Conservation (phyloP, 768 basidiomycete genomes). For the Guyanaporus albipodus region DNA sequence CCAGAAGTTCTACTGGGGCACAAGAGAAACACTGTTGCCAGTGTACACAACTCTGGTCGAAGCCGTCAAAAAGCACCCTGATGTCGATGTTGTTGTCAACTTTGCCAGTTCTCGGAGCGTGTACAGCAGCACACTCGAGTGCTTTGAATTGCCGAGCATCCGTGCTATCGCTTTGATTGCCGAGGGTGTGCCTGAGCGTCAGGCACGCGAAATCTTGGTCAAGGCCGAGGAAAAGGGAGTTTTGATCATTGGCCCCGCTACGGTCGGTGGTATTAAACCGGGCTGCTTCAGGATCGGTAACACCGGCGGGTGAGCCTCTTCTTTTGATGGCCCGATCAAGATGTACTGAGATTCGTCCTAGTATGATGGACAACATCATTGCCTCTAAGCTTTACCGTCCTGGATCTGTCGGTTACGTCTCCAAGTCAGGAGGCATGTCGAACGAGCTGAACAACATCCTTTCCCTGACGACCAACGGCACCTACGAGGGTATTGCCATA, state of each 20-base stretch:
- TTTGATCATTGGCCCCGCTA: constrained; percentile 94
- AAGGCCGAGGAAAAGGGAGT: constrained; percentile 81
- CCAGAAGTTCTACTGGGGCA: constrained; percentile 99
- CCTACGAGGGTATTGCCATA: constrained; percentile 99
- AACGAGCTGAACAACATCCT: constrained; percentile 99
- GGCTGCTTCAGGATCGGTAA: constrained; percentile 99
- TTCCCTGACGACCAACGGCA: constrained; percentile 92
- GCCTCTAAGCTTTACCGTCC: constrained; percentile 97
- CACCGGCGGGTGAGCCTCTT: constrained; percentile 76
- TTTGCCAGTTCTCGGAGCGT: constrained; percentile 94
- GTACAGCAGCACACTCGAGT: constrained; percentile 92
- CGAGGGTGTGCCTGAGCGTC: constrained; percentile 97
- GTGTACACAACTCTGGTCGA: constrained; percentile 93
- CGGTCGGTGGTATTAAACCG: constrained; percentile 99
- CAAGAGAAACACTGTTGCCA: constrained; percentile 96
- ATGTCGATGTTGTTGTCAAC: constrained; percentile 98
- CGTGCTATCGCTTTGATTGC: constrained; percentile 86
- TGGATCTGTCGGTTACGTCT: constrained; percentile 97
- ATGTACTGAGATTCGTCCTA: constrained; percentile 25
- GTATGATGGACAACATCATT: constrained; percentile 99
- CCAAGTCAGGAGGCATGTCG: constrained; percentile 99
- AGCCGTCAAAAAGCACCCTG: constrained; percentile 90
- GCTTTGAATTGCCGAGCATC: constrained; percentile 51
- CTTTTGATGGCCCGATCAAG: background rate
- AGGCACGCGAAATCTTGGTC: constrained; percentile 94